A percentile compares a stretch with the other conserved stretches of the same genome.
phyloP scores from a whole-genome alignment of 768 basidiomycete genomes.

The Amanita rimosa region DNA sequence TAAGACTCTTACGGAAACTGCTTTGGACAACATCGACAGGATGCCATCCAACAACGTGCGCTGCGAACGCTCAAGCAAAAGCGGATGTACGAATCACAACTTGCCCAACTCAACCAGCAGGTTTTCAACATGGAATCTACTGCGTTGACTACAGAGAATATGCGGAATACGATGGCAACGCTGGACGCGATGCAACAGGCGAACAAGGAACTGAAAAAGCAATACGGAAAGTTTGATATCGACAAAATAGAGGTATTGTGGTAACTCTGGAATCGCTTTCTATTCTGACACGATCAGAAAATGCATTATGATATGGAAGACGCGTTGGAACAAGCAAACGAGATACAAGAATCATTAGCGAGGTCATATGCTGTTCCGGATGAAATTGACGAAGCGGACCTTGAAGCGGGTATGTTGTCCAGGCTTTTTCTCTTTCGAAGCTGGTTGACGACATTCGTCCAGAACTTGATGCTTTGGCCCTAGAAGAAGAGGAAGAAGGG shows the following conservation, averaged over 20 bases:
- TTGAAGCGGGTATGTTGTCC: slow-evolving; percentile 72
- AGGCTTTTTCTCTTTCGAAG: not conserved
- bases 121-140: slow-evolving; percentile 99
- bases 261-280: not conserved
- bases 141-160: slow-evolving; percentile 90
- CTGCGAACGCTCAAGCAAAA: slow-evolving; percentile 90
- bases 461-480: slow-evolving; percentile 92
- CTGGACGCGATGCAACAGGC: slow-evolving; percentile 93
- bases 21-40: slow-evolving; percentile 29
- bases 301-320: slow-evolving; percentile 99
- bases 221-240: slow-evolving; percentile 95
- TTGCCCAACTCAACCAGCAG: slow-evolving; percentile 86
- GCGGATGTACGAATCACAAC: slow-evolving; percentile 89
- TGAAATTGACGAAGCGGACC: slow-evolving; percentile 93
- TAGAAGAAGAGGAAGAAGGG: slow-evolving; percentile 88
- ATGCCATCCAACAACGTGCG: slow-evolving; percentile 91
- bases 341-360: slow-evolving; percentile 90
- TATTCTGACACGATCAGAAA: slow-evolving; percentile 32
- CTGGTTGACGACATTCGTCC: not conserved
- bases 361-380: slow-evolving; percentile 95
- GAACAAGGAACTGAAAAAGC: slow-evolving; percentile 93
- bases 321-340: slow-evolving; percentile 91
- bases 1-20: not conserved
- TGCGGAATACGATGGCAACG: slow-evolving; percentile 98
- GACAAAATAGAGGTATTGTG: slow-evolving; percentile 83